Evolutionary conservation across 306 rosid genomes (phyloP), one percentile per base, ranked within the genome.

Genomic region (Quercus alba): DNA sequence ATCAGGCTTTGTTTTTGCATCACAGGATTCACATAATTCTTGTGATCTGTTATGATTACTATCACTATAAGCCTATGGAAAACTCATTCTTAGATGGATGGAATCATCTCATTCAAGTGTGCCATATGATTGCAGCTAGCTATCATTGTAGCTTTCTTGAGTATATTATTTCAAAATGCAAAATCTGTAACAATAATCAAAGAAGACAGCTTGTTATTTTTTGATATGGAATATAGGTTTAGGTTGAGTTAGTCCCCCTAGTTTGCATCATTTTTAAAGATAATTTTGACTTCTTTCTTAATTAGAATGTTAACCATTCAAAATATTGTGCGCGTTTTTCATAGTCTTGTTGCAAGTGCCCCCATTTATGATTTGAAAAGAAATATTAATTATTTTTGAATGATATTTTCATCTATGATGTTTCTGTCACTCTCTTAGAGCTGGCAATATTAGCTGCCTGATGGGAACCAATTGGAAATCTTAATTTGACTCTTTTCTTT

Each of bases 261-360:
- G 26, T 79, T 78, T 72, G 81, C 73, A 72, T 82, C 25, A 17
- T 78, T 26, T 25, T 80, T 83, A 75, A 30, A 70, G 83, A 49
- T 84, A 70, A 19, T 51, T 77, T 79, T 75, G 71, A 73, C 66
- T 63, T 72, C 17, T 76, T 55, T 75, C 74, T 82, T 63, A 73
- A 62, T 46, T 77, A 72, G 76, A 83, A 81, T 75, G 70, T 79
- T 70, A 87, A 87, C 88, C 79, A 82, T 84, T 76, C 77, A 79
- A 19, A 72, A 30, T 8, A 49, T 23, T 77, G 70, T 72, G 64
- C 76, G 52, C 79, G 82, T 64, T 74, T 66, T 78, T 73, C 56
- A 81, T 70, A 70, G 74, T 79, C 76, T 18, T 70, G 56, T 57
- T 74, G 77, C 46, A 7, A 85, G 71, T 74, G 63, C 81, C 83